Conservation (phyloP, 257 asterid species). For the Solanum pimpinellifolium region DNA sequence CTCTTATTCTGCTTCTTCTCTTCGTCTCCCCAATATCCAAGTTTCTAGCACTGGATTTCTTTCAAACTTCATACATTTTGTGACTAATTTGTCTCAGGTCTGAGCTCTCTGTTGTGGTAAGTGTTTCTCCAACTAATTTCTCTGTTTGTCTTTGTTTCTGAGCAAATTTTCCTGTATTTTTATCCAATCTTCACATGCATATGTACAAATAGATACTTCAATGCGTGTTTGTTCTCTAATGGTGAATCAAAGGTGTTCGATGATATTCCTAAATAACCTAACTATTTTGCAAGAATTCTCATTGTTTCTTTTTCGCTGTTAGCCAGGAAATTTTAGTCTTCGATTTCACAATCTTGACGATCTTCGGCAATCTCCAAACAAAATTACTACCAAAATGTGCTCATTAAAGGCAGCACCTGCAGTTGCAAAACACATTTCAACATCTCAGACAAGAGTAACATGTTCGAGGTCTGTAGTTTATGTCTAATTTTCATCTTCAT, state of each 20-base stretch:
- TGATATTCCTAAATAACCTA: no score
- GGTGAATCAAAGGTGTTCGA: no score
- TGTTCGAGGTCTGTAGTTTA: background rate
- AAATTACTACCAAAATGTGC: slow-evolving; percentile 77
- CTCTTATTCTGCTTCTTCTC: background rate
- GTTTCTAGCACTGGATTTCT: background rate
- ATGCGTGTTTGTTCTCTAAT: background rate
- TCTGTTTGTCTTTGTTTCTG: background rate
- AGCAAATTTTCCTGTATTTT: background rate
- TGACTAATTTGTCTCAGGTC: background rate
- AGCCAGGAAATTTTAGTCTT: no score
- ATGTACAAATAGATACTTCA: background rate
- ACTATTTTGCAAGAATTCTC: no score
- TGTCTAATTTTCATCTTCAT: background rate
- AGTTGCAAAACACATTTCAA: background rate
- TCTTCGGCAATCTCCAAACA: slow-evolving; percentile 75
- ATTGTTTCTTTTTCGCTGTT: no score
- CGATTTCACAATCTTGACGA: slow-evolving; percentile 28
- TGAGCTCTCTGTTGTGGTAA: background rate
- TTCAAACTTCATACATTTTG: background rate
- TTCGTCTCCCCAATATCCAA: background rate
- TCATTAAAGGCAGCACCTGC: slow-evolving; percentile 87
- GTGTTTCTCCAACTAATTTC: background rate
- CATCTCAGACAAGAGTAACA: background rate
- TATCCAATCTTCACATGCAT: background rate